phyloP scores from a whole-genome alignment of 176 grass and related monocot species.

The Phragmites australis region DNA sequence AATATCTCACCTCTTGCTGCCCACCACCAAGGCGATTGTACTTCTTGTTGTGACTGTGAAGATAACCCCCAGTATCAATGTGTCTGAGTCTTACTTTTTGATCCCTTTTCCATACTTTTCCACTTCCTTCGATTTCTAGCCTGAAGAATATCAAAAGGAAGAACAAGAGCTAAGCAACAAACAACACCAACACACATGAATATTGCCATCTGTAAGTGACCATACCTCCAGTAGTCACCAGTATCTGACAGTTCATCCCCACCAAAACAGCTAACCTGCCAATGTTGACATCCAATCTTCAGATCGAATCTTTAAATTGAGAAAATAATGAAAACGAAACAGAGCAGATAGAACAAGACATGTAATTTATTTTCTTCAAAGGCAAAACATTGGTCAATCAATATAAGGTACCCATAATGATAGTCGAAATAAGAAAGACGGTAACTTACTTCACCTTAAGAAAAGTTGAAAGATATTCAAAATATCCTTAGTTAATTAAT shows the following conservation, averaged over 20 bases:
- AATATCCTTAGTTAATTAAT: neutral
- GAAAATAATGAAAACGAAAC: constrained; percentile 12
- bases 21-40: constrained; percentile 75
- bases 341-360: neutral
- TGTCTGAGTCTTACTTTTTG: constrained; percentile 66
- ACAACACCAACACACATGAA: neutral
- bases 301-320: neutral
- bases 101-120: constrained; percentile 67
- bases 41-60: constrained; percentile 85
- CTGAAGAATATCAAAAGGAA: constrained; percentile 36
- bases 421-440: neutral
- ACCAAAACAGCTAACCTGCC: constrained; percentile 79
- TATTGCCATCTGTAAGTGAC: neutral
- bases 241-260: constrained; percentile 63
- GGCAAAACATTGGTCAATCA: neutral
- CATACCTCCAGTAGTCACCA: constrained; percentile 75
- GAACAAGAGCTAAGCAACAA: neutral
- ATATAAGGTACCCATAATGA: neutral
- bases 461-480: neutral
- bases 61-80: constrained; percentile 72
- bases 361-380: neutral
- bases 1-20: constrained; percentile 68
- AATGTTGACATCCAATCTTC: constrained; percentile 34
- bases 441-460: neutral
- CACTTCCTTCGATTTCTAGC: constrained; percentile 70